Percentiles rank a stretch among this genome's conserved stretches.
phyloP scores from a whole-genome alignment of 495 filamentous ascomycete species.

The Penicillium lagena region DNA sequence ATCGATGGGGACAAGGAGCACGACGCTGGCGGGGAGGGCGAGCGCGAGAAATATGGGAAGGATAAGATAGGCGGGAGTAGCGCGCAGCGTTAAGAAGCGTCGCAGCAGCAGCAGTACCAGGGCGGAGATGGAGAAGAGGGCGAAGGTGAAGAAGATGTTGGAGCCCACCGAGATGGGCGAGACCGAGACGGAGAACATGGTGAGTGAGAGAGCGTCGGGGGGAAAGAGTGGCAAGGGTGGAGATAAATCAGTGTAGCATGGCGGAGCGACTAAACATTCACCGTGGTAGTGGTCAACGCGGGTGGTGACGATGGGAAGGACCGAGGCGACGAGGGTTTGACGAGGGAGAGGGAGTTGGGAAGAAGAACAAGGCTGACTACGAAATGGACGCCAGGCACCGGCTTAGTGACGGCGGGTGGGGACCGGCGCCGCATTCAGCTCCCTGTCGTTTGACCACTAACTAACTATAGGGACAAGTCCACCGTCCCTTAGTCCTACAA shows the following conservation, averaged over 20 bases:
- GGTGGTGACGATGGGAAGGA: neutral
- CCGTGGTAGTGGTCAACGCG: too few species aligned
- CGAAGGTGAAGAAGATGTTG: constrained; percentile 63
- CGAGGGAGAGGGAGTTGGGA: too few species aligned
- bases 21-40: constrained; percentile 84
- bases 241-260: too few species aligned
- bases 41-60: constrained; percentile 90
- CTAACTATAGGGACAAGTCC: too few species aligned
- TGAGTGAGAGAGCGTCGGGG: constrained; percentile 3
- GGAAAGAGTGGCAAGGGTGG: constrained; percentile 9
- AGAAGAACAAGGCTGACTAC: too few species aligned
- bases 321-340: neutral
- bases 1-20: constrained; percentile 94
- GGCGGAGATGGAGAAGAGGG: constrained; percentile 65
- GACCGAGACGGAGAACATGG: constrained; percentile 17
- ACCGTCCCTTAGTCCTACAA: too few species aligned
- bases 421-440: too few species aligned
- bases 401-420: too few species aligned
- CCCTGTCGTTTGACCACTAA: too few species aligned
- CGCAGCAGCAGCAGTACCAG: constrained; percentile 78
- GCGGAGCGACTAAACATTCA: too few species aligned
- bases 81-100: constrained; percentile 81
- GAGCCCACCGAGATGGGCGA: constrained; percentile 50
- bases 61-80: constrained; percentile 84
- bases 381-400: too few species aligned